phyloP scores from a whole-genome alignment of 2,329 filamentous ascomycete species.

The Cadophora malorum region DNA sequence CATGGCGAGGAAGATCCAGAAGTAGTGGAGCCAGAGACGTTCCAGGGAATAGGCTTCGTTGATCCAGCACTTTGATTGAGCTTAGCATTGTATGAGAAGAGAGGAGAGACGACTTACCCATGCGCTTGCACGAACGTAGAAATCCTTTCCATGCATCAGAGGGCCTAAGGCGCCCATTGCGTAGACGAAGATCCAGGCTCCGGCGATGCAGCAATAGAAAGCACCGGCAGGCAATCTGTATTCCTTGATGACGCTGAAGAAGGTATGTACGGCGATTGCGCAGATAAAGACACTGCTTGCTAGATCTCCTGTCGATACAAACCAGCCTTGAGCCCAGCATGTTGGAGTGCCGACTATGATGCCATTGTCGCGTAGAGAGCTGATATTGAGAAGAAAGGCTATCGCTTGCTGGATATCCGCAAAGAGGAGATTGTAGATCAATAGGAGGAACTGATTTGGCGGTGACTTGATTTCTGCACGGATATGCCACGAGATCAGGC shows the following conservation, averaged over 20 bases:
- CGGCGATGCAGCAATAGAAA: conserved; percentile 56
- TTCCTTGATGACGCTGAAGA: conserved; percentile 64
- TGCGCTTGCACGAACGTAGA: conserved; percentile 69
- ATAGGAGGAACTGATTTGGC: conserved; percentile 71
- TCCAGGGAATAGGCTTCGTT: conserved; percentile 59
- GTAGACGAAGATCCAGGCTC: conserved; percentile 66
- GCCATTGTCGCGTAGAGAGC: conserved; percentile 61
- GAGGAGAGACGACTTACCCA: conserved; percentile 55
- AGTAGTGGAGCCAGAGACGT: conserved; percentile 66
- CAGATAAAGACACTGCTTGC: conserved; percentile 72
- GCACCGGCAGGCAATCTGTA: conserved; percentile 56
- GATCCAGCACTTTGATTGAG: conserved; percentile 65
- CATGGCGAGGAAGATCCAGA: conserved; percentile 65
- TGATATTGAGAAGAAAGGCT: conserved; percentile 67
- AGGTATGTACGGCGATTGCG: conserved; percentile 70
- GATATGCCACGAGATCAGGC: conserved; percentile 40
- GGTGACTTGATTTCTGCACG: conserved; percentile 37
- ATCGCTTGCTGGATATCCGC: conserved; percentile 71
- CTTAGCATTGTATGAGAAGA: conserved; percentile 1
- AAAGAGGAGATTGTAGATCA: conserved; percentile 72
- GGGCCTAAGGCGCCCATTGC: conserved; percentile 60
- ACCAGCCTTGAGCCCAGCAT: conserved; percentile 72
- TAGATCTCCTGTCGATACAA: conserved; percentile 70
- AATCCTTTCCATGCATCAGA: conserved; percentile 45
- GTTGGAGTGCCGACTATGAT: conserved; percentile 59